Percentiles rank a stretch among this genome's conserved stretches.
These are phyloP conservation scores for Capsicum chinense DNA, from an alignment of 257 asterid genomes.

Conservation along the genomic window DNA sequence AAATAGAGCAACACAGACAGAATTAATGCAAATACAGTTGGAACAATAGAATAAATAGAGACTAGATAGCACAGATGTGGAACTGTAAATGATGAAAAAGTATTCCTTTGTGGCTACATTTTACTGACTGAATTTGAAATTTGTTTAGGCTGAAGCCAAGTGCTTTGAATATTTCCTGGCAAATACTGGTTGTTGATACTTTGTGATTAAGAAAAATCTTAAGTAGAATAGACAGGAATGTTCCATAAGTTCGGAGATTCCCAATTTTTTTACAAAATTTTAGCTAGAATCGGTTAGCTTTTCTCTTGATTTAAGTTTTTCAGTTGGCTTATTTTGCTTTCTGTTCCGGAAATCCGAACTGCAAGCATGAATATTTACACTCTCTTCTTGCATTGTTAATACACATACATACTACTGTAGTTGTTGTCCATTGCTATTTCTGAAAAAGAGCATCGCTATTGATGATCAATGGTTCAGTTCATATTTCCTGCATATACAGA, in stretches of 20 bases:
- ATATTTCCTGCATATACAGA: too few species aligned
- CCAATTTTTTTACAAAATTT: too few species aligned
- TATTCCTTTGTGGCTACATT: neutral
- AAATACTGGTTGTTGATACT: neutral
- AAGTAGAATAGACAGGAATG: too few species aligned
- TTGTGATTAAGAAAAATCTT: too few species aligned
- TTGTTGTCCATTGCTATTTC: neutral
- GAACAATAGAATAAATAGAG: neutral
- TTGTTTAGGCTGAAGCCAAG: neutral
- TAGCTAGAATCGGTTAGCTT: too few species aligned
- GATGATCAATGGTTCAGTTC: neutral
- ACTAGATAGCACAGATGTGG: neutral
- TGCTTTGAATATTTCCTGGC: neutral
- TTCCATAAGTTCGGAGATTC: too few species aligned
- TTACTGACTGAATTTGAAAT: neutral
- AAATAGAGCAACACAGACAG: neutral
- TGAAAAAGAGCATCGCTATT: neutral
- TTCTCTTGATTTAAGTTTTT: neutral
- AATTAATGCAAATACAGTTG: neutral
- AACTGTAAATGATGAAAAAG: conserved; percentile 5
- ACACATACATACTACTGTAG: neutral
- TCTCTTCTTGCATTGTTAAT: neutral
- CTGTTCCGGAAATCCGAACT: neutral
- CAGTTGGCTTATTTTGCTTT: neutral
- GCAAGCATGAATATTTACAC: neutral